These are phyloP conservation scores for Kazachstania kunashirensis DNA, from an alignment of 805 yeast species.

Conservation along the genomic window DNA sequence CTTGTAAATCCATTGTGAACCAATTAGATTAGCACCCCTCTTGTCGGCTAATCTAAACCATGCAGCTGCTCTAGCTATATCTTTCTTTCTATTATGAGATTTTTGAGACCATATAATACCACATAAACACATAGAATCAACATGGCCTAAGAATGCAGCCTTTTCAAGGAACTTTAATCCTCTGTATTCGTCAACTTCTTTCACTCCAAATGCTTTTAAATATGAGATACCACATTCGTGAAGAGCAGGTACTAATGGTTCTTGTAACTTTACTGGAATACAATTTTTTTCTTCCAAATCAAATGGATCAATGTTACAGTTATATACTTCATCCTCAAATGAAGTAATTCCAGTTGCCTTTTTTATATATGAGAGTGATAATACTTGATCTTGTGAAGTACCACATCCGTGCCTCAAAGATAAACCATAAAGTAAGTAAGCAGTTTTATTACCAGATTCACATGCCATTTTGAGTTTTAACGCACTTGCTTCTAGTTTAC, in stretches of 20 bases:
- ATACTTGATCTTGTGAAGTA: conserved; percentile 42
- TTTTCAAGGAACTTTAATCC: conserved; percentile 53
- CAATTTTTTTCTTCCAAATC: conserved; percentile 18
- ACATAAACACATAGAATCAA: conserved; percentile 58
- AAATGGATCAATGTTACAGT: conserved; percentile 29
- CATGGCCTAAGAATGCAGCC: conserved; percentile 58
- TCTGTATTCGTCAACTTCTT: conserved; percentile 37
- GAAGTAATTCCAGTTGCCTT: conserved; percentile 37
- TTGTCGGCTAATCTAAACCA: conserved; percentile 60
- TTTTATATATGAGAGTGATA: conserved; percentile 52
- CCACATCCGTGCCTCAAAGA: conserved; percentile 66
- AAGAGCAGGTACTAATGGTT: conserved; percentile 40
- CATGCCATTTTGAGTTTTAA: conserved; percentile 60
- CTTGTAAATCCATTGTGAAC: conserved; percentile 69
- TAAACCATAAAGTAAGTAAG: conserved; percentile 59
- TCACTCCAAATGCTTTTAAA: conserved; percentile 46
- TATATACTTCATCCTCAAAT: conserved; percentile 16
- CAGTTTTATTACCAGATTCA: conserved; percentile 48
- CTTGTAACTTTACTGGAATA: conserved; percentile 33
- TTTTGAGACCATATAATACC: conserved; percentile 59
- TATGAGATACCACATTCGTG: conserved; percentile 54
- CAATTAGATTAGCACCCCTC: conserved; percentile 51
- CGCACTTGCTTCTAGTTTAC: conserved; percentile 58
- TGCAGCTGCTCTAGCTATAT: conserved; percentile 52
- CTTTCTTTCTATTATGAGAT: conserved; percentile 44